phyloP scores from a whole-genome alignment of 495 filamentous ascomycete species.

The Astrothelium macrocarpum region DNA sequence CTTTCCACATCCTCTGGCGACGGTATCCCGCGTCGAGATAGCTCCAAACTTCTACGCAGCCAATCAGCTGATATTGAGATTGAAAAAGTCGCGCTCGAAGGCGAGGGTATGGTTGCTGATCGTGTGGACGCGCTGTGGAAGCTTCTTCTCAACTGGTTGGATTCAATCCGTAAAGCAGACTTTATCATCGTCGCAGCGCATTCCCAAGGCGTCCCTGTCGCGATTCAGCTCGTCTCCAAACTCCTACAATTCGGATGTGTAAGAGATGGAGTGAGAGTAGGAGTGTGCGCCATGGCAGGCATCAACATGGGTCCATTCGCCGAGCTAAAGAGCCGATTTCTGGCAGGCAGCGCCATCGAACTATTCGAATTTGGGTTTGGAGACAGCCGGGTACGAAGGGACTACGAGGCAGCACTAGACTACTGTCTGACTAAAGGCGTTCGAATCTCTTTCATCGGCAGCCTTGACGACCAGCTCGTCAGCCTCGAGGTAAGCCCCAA shows the following conservation, averaged over 20 bases:
- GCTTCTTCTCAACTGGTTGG: constrained; percentile 86
- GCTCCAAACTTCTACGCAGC: background rate
- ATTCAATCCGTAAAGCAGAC: constrained; percentile 77
- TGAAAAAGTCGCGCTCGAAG: constrained; percentile 88
- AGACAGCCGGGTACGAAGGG: constrained; percentile 68
- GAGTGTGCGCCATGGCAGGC: constrained; percentile 88
- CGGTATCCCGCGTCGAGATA: constrained; percentile 12
- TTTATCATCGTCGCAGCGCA: constrained; percentile 85
- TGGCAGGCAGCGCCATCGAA: constrained; percentile 82
- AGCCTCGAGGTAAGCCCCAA: constrained; percentile 59
- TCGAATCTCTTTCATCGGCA: constrained; percentile 75
- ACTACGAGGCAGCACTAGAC: constrained; percentile 67
- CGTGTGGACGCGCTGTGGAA: constrained; percentile 90
- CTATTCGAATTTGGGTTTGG: constrained; percentile 83
- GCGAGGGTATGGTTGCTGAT: constrained; percentile 91
- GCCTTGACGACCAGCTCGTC: constrained; percentile 94
- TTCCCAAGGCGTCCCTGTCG: constrained; percentile 90
- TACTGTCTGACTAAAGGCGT: constrained; percentile 65
- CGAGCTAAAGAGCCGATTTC: constrained; percentile 71
- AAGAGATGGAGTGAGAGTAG: constrained; percentile 51
- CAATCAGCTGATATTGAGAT: constrained; percentile 57
- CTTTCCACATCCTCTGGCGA: background rate
- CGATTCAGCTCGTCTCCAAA: constrained; percentile 86
- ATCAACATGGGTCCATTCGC: constrained; percentile 88
- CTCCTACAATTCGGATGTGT: constrained; percentile 73